Evolutionary conservation across 1,284 basidiomycete species (phyloP), one percentile per base, ranked within the genome.

Genomic region (Cutaneotrichosporon dermatis): DNA sequence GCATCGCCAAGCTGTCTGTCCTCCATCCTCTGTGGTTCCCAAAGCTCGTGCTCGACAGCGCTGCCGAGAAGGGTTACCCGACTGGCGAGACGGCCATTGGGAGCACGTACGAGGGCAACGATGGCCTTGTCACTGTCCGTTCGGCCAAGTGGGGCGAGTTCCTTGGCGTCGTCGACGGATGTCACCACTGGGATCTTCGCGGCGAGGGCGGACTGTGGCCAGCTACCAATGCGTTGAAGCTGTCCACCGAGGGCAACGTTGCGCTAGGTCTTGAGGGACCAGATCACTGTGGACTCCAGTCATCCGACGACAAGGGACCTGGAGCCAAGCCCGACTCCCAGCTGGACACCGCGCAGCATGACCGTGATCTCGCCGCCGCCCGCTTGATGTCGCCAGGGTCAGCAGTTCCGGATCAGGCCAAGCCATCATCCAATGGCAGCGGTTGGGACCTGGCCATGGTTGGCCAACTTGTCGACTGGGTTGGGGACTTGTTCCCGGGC

Each of bases 11-110:
- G 62, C 83, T 96, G 68, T 76, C 74, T 5, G 77, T 97, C 39
- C 89, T 90, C 83, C 95, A 99, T 76, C 96, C 96, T 0, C 85
- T 99, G 52, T 99, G 94, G 92, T 83, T 98, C 48, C 92, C 95
- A 2, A 97, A 98, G 78, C 84, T 93, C 76, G 88, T 99, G 25
- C 81, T 97, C 34, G 95, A 99, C 72, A 79, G 80, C 5, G 80
- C 82, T 3, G 82, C 81, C 6, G 76, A 82, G 71, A 75, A 75
- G 33, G 76, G 77, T 2, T 78, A 77, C 51, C 86, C 86, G 0
- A 82, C 83, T 9, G 88, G 91, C 71, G 83, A 83, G 45, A 74
- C 76, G 6, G 70, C 74, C 13, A 69, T 75, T 9, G 77, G 80
- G 0, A 74, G 77, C 25, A 66, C 72, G 37, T 80, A 88, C 66